Base-by-base conservation (phyloP, 352 stramenopile species). In the Globisporangium radiosum region DNA sequence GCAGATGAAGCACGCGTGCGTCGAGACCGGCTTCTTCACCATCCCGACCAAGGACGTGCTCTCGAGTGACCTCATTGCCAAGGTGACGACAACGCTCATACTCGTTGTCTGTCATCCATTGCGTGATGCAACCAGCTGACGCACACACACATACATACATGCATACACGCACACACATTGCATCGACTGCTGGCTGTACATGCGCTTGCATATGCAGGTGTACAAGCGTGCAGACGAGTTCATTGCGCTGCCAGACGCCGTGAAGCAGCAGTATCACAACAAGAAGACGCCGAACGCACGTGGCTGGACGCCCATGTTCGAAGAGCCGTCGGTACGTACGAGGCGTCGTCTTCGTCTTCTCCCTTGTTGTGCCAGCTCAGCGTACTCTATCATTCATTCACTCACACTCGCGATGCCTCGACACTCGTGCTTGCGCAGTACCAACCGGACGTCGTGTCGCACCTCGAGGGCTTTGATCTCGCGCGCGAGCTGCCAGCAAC, bases 281-380 rank as follows among this genome's bases (percentile, higher is more conserved):
- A 88, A 90, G 58, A 83, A 73, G 48, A 79, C 79, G 4, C 78
- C 78, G 14, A 90, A 90, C 60, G 73, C 78, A 25, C 75, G 81
- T 48, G 83, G 83, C 45, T 92, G 83, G 83, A 92, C 80, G 47
- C 83, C 83, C 11, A 81, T 92, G 75, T 88, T 90, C 57, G 83
- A 90, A 68, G 81, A 92, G 60, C 83, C 83, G 36, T 90, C 83
- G 67, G 83, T 92, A 65, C 14, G 68, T 53, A 25, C 7, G 44
- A 8, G 7, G 9, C 10, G 33, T 37, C 49, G 8, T 52, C 49
- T 42, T 37, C 49, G 8, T 52, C 49, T 42, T 54, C 14, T 47
- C 19, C 4, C 45, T 25, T 14, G 7, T 50, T 47, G 7, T 33
- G 25, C 1, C 25, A 33, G 25, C 25, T 44, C 3, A 13, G 40